Base-by-base conservation (phyloP, 2,329 filamentous ascomycete species). In the Waltergamsia citrina region DNA sequence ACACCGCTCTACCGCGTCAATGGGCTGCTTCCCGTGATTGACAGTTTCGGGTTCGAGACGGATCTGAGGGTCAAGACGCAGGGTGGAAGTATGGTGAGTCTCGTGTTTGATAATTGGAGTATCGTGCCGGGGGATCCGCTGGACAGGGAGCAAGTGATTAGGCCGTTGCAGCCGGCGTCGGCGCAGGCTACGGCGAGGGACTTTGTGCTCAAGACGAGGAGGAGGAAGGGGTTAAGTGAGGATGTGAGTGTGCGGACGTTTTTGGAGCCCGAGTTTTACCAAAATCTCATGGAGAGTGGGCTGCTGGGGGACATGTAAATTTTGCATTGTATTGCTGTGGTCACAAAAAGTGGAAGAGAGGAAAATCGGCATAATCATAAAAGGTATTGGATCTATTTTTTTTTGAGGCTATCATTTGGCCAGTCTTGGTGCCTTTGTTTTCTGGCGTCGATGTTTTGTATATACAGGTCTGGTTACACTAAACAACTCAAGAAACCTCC, bases 41-140 rank as follows among this genome's bases (percentile, higher is more conserved):
- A 98, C 64, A 87, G 81, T 20, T 98, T 98, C 51, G 92, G 92
- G 15, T 96, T 98, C 59, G 92, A 98, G 66, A 96, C 92, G 11
- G 92, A 98, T 63, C 69, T 98, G 38, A 74, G 92, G 41, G 96
- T 96, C 52, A 88, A 94, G 59, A 95, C 90, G 0, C 85, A 95
- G 63, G 92, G 90, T 34, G 90, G 92, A 34, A 81, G 87, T 54
- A 88, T 85, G 50, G 78, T 96, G 34, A 87, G 81, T 47, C 71
- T 98, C 23, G 86, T 94, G 10, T 98, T 98, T 57, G 92, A 98
- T 53, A 79, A 85, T 43, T 98, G 92, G 92, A 87, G 74, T 50
- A 85, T 96, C 41, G 90, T 98, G 2, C 92, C 92, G 2, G 92
- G 92, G 36, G 92, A 98, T 57, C 92, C 92, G 26, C 71, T 98